Conservation (phyloP, 2,329 filamentous ascomycete species). For the Gnomoniopsis smithogilvyi region DNA sequence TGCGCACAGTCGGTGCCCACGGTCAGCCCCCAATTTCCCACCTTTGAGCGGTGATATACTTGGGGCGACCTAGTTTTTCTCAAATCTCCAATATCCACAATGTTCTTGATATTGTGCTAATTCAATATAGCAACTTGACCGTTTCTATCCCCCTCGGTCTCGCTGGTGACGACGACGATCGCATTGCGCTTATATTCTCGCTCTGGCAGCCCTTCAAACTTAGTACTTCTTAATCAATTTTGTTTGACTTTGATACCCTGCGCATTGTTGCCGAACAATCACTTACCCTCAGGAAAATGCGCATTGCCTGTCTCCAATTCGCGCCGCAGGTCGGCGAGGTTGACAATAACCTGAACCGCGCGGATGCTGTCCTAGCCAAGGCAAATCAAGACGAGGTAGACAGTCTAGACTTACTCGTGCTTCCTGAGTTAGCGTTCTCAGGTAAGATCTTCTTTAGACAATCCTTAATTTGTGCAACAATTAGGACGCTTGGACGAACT, state of each 20-base stretch:
- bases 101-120: too few species aligned
- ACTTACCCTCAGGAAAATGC: slow-evolving; percentile 45
- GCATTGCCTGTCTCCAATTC: slow-evolving; percentile 69
- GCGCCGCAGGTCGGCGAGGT: slow-evolving; percentile 67
- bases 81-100: too few species aligned
- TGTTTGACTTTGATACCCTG: neutral
- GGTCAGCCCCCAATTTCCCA: neutral
- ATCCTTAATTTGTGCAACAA: too few species aligned
- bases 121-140: too few species aligned
- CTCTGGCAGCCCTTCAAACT: too few species aligned
- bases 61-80: too few species aligned
- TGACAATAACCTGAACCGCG: slow-evolving; percentile 66
- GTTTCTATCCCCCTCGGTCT: too few species aligned
- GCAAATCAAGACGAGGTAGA: slow-evolving; percentile 55
- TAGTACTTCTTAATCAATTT: neutral
- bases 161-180: too few species aligned
- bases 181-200: too few species aligned
- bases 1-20: neutral
- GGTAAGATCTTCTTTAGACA: slow-evolving; percentile 41
- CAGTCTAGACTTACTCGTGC: slow-evolving; percentile 64
- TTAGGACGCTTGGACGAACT: neutral
- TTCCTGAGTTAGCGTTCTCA: slow-evolving; percentile 74
- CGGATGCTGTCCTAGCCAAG: slow-evolving; percentile 59
- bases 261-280: neutral
- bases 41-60: too few species aligned